Conservation (phyloP, 208 protist genomes). For the Crithidia mellificae region DNA sequence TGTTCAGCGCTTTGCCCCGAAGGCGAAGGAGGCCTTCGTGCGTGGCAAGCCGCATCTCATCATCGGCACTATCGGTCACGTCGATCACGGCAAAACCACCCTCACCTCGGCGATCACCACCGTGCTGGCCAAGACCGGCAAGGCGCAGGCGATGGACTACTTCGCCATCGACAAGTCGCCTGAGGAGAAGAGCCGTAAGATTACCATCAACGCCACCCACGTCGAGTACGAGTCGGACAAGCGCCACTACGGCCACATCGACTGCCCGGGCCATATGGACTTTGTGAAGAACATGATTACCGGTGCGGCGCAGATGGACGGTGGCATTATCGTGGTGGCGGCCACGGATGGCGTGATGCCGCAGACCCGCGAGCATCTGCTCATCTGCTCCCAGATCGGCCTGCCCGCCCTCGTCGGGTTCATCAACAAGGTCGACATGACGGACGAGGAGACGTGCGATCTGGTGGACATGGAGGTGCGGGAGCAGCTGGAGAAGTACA, state of each 20-base stretch:
- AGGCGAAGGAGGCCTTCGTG: conserved; percentile 88
- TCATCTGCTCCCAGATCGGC: conserved; percentile 98
- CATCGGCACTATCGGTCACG: conserved; percentile 99
- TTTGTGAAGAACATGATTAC: conserved; percentile 99
- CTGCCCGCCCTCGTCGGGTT: conserved; percentile 97
- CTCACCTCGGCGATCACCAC: conserved; percentile 98
- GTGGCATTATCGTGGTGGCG: conserved; percentile 91
- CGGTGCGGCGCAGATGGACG: conserved; percentile 97
- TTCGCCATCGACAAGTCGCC: conserved; percentile 99
- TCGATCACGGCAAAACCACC: conserved; percentile 99
- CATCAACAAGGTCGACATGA: conserved; percentile 98
- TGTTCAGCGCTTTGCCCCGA: conserved; percentile 26
- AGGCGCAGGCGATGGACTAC: conserved; percentile 89
- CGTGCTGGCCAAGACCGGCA: conserved; percentile 86
- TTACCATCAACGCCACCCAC: conserved; percentile 99
- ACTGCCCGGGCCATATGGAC: conserved; percentile 99
- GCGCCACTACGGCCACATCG: conserved; percentile 99
- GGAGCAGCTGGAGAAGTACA: conserved; percentile 94
- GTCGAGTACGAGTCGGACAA: conserved; percentile 99
- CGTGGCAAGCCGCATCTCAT: conserved; percentile 97
- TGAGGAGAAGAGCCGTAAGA: conserved; percentile 99
- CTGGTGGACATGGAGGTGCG: conserved; percentile 98
- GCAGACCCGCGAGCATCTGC: conserved; percentile 99
- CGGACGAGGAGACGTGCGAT: conserved; percentile 94
- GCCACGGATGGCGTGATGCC: conserved; percentile 97